Base-by-base conservation (phyloP, 2,329 filamentous ascomycete species). In the Lizonia empirigonia region DNA sequence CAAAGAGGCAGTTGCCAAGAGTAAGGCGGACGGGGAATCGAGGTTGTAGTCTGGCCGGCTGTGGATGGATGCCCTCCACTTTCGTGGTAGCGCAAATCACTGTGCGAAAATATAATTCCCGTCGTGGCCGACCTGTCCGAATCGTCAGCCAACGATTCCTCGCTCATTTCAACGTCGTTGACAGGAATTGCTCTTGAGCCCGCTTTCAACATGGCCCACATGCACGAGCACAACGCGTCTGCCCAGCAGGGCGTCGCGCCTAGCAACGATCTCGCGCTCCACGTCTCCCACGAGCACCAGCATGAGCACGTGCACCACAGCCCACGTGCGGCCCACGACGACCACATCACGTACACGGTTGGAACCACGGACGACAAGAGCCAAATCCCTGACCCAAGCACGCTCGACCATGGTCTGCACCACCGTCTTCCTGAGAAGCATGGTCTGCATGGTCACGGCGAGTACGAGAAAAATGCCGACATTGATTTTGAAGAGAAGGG, bases 401-500 rank as follows among this genome's bases (percentile, higher is more conserved):
- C 55, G 18, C 62, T 54, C 36, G 77, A 79, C 59, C 74, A 77
- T 59, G 64, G 59, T n/a, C 61, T 71, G 16, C 74, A 77, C 42
- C 63, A 70, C 36, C 68, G 70, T 15, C 58, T 67, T 34, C 50
- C 61, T 22, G 68, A 71, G 41, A 60, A 63, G 42, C 47, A 58
- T 20, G 55, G 55, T 32, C 57, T 55, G 38, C 50, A 52, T 37
- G 57, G 62, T 10, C 60, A 63, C 27, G 38, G 18, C 50, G 65
- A 65, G 37, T 56, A 71, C 22, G 73, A 72, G 52, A 74, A 75
- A 56, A 60, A 61, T 2, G 69, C 63, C 39, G 66, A 60, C 3
- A 56, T 68, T 38, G 65, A 70, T 36, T 69, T 70, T 32, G 70
- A 78, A 59, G 76, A 78, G 47, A 77, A 79, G 60, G 71, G 71